Evolutionary conservation across 345 rosid genomes (phyloP).

Genomic region (Aethionema arabicum): DNA sequence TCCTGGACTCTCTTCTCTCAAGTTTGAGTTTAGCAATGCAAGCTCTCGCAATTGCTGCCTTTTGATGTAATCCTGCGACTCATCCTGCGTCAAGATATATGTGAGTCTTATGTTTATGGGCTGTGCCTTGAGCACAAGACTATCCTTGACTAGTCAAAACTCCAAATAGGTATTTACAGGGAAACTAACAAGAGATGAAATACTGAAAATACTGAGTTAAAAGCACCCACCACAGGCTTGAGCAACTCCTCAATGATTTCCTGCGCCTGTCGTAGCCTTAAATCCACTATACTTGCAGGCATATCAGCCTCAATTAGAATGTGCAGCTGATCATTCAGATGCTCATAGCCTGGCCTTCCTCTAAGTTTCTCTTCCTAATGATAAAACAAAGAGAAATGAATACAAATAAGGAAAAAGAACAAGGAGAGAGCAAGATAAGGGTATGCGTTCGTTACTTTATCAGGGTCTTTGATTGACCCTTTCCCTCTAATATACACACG

Average conservation of each 20-base stretch:
- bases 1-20: slow-evolving; percentile 96
- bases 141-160: too few species aligned
- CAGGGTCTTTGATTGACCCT: slow-evolving; percentile 98
- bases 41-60: slow-evolving; percentile 95
- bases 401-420: not conserved
- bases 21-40: slow-evolving; percentile 83
- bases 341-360: slow-evolving; percentile 77
- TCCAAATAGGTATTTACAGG: too few species aligned
- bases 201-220: not conserved
- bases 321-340: slow-evolving; percentile 73
- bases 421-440: not conserved
- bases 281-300: slow-evolving; percentile 60
- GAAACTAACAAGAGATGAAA: too few species aligned
- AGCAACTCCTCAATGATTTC: slow-evolving; percentile 88
- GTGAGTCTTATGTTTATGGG: not conserved
- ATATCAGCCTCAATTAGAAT: slow-evolving; percentile 74
- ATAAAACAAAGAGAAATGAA: slow-evolving; percentile 20
- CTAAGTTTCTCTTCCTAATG: slow-evolving; percentile 66
- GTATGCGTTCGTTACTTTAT: slow-evolving; percentile 53
- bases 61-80: slow-evolving; percentile 90
- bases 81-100: slow-evolving; percentile 59
- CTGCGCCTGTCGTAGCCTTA: slow-evolving; percentile 70
- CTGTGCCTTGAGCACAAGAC: too few species aligned
- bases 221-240: slow-evolving; percentile 75
- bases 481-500: slow-evolving; percentile 97